These are phyloP conservation scores for Aureobasidium sp. DNA, from an alignment of 2,329 filamentous ascomycete genomes.

Conservation along the genomic window DNA sequence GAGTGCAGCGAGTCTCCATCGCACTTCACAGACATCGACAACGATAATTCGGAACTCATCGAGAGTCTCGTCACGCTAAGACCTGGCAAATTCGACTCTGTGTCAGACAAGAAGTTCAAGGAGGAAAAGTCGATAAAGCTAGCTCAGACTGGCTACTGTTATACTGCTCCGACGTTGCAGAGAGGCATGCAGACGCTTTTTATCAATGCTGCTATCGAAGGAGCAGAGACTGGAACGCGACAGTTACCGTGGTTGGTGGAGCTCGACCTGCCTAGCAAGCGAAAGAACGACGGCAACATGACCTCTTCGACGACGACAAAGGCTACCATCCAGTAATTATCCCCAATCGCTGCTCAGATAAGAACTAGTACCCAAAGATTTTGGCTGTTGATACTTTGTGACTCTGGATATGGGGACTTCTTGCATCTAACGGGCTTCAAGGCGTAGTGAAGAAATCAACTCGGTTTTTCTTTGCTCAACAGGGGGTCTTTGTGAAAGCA, in stretches of 20 bases:
- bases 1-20: constrained; percentile 5
- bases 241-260: constrained; percentile 53
- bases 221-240: constrained; percentile 39
- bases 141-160: not conserved
- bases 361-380: no score
- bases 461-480: no score
- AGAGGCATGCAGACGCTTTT: constrained; percentile 49
- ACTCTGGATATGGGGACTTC: no score
- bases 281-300: not conserved
- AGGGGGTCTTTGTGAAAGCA: no score
- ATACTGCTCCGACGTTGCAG: constrained; percentile 22
- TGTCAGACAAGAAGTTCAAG: not conserved
- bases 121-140: not conserved
- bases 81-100: not conserved
- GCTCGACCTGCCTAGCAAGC: constrained; percentile 34
- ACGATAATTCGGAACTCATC: not conserved
- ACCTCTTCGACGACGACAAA: no score
- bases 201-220: constrained; percentile 53
- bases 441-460: no score
- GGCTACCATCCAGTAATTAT: no score
- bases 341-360: no score
- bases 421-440: no score
- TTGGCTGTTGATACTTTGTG: no score
- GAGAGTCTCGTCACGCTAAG: not conserved
- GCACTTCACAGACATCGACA: not conserved